Conservation (phyloP, 2,329 filamentous ascomycete genomes). For the Ophiostoma piceae region DNA sequence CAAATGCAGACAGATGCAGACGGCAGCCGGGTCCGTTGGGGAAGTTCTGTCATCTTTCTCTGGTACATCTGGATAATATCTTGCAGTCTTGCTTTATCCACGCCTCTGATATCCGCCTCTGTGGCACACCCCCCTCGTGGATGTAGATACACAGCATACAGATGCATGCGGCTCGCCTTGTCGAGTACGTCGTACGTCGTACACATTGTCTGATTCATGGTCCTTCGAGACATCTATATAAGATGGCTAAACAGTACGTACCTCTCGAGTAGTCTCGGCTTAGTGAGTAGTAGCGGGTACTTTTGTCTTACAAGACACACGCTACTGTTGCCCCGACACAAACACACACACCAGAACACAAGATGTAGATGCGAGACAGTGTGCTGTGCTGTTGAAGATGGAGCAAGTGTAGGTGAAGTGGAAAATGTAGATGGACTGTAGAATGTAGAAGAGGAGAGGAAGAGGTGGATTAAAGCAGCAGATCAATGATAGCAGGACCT, state of each 20-base stretch:
- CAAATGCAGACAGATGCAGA: neutral
- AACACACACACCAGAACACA: neutral
- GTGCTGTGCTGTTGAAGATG: neutral
- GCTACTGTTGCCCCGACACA: neutral
- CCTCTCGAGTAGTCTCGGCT: neutral
- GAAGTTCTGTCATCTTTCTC: slow-evolving; percentile 1
- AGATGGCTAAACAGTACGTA: neutral
- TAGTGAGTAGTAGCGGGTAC: neutral
- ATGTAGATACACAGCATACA: neutral
- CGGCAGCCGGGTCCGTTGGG: slow-evolving; percentile 4
- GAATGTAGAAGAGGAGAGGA: neutral
- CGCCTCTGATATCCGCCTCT: neutral
- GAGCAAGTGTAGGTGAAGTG: neutral
- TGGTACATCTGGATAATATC: neutral
- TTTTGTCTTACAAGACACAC: neutral
- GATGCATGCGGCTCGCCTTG: slow-evolving; percentile 9
- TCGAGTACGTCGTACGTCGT: neutral
- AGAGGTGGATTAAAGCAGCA: neutral
- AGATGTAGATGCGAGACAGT: neutral
- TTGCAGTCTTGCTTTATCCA: neutral
- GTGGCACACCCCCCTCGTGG: slow-evolving; percentile 2
- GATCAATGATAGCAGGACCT: slow-evolving; percentile 7
- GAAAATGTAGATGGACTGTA: neutral
- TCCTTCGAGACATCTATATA: neutral
- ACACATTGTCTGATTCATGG: neutral